Percentiles rank a stretch among this genome's conserved stretches.
Conservation (phyloP, 2,329 filamentous ascomycete genomes). For the Venturia pyrina region DNA sequence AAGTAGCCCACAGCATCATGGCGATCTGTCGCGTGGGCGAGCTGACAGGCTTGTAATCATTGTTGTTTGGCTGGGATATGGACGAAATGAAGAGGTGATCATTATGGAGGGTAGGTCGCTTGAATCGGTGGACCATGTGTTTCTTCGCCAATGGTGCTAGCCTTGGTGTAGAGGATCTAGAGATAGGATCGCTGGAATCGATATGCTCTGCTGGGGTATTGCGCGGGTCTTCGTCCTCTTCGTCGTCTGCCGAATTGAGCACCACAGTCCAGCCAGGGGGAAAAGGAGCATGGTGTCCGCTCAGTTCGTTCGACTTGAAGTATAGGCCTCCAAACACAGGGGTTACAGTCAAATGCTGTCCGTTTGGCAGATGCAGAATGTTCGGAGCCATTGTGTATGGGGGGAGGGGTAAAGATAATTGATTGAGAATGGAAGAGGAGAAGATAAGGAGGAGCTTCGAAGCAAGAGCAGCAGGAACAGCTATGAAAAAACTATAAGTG, state of each 20-base stretch:
- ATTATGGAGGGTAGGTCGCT: constrained; percentile 60
- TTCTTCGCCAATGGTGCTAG: background rate
- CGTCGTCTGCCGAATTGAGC: constrained; percentile 57
- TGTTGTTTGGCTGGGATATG: constrained; percentile 72
- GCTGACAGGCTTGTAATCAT: constrained; percentile 66
- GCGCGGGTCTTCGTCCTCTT: constrained; percentile 18
- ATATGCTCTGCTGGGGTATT: background rate
- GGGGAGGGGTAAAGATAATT: background rate
- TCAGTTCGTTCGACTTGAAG: constrained; percentile 76
- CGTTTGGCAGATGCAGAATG: constrained; percentile 62
- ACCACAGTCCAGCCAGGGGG: constrained; percentile 87
- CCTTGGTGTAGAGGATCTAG: constrained; percentile 3
- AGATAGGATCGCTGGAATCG: background rate
- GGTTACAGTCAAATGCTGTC: constrained; percentile 68
- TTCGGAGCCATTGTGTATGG: constrained; percentile 10
- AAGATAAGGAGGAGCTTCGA: background rate
- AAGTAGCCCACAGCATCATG: constrained; percentile 90
- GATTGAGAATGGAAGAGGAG: background rate
- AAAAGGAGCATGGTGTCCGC: constrained; percentile 53
- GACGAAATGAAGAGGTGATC: constrained; percentile 88
- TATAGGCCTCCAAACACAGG: constrained; percentile 86
- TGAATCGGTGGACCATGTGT: constrained; percentile 50
- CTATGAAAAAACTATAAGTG: background rate
- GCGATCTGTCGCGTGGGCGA: constrained; percentile 84
- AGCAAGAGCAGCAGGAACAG: background rate